Evolutionary conservation across 2,329 filamentous ascomycete species (phyloP).

Genomic region (Fusarium luffae): DNA sequence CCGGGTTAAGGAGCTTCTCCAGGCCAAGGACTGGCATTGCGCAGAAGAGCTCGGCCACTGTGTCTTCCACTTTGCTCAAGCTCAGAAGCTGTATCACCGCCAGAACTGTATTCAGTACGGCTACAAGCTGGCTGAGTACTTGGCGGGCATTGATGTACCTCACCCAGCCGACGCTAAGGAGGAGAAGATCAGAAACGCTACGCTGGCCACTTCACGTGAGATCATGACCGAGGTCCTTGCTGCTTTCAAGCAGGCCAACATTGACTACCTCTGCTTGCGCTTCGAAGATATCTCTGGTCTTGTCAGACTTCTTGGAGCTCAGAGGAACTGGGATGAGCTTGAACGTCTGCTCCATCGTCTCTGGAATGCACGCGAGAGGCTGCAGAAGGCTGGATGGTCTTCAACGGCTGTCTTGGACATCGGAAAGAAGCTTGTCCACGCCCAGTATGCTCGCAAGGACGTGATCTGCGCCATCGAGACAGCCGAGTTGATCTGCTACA

Average conservation of each 20-base stretch:
- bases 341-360: slow-evolving; percentile 48
- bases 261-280: slow-evolving; percentile 57
- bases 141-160: slow-evolving; percentile 55
- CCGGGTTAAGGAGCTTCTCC: slow-evolving; percentile 52
- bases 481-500: slow-evolving; percentile 43
- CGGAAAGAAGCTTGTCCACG: slow-evolving; percentile 41
- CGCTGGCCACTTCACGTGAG: slow-evolving; percentile 40
- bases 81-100: slow-evolving; percentile 55
- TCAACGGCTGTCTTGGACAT: slow-evolving; percentile 37
- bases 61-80: slow-evolving; percentile 56
- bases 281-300: slow-evolving; percentile 59
- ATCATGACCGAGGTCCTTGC: slow-evolving; percentile 52
- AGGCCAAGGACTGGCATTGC: slow-evolving; percentile 52
- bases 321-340: slow-evolving; percentile 58
- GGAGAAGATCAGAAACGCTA: slow-evolving; percentile 19
- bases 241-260: slow-evolving; percentile 54
- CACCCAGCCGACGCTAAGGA: slow-evolving; percentile 49
- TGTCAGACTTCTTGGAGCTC: slow-evolving; percentile 59
- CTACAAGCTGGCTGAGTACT: slow-evolving; percentile 57
- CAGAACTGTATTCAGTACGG: slow-evolving; percentile 54
- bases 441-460: slow-evolving; percentile 31
- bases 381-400: slow-evolving; percentile 40
- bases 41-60: slow-evolving; percentile 57
- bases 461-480: slow-evolving; percentile 37
- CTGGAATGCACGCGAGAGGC: slow-evolving; percentile 38